Evolutionary conservation across 75 land plant species (phyloP), one percentile per base, ranked within the genome.

Genomic region (Selaginella tamariscina): DNA sequence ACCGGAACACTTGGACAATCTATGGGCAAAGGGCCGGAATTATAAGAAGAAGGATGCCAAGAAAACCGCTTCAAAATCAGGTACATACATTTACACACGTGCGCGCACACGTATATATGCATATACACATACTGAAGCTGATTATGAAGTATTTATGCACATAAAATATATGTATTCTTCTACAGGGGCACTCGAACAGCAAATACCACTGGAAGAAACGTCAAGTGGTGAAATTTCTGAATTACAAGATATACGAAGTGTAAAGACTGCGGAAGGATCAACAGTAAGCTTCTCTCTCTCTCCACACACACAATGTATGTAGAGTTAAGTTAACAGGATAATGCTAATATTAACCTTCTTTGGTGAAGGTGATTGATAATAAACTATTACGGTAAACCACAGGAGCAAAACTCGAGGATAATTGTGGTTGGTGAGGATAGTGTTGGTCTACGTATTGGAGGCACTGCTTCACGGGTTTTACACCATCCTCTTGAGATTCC

Each of bases 1-100:
- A 59, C 99, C 99, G 55, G 99, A 95, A 75, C 88, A 95, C 76
- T 86, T 95, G 60, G 99, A 95, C 54, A 90, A 95, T 68, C 76
- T 95, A 66, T 95, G 99, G 99, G 70, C 96, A 15, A 95, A 84
- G 72, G 99, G 99, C 28, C 79, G 92, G 66, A 82, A 90, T 56
- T 90, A 95, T 57, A 83, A 78, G 64, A 79, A 68, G 54, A 87
- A 80, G 63, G 82, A 65, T 31, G 54, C 70, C 2, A 66, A 67
- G 49, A 80, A 75, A 56, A 32, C 24, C n/a, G 27, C 21, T 8
- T n/a, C 62, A 9, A 59, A 27, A 27, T 5, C 18, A 8, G 62
- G 27, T 23, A 23, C 9, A n/a, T n/a, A n/a, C n/a, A n/a, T n/a
- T n/a, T n/a, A n/a, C n/a, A n/a, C n/a, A n/a, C n/a, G n/a, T n/a